A percentile compares a stretch with the other conserved stretches of the same genome.
These are phyloP conservation scores for Gelatoporia subvermispora DNA, from an alignment of 768 basidiomycete genomes.

Conservation along the genomic window DNA sequence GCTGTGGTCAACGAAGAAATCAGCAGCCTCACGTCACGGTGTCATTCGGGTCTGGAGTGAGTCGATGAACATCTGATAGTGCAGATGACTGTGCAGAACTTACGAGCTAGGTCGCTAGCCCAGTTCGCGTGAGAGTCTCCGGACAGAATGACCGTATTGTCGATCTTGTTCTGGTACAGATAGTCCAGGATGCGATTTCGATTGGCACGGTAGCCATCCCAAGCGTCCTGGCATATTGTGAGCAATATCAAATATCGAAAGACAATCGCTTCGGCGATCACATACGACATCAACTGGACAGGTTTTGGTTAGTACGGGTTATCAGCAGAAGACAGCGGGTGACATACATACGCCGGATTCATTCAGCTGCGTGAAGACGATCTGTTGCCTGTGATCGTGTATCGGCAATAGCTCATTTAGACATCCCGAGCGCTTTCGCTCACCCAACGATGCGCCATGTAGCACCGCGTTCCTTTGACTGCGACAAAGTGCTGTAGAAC, in stretches of 20 bases:
- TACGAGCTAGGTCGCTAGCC: slow-evolving; percentile 54
- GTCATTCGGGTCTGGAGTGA: slow-evolving; percentile 41
- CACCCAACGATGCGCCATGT: slow-evolving; percentile 53
- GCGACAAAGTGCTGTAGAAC: slow-evolving; percentile 42
- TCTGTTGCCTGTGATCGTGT: slow-evolving; percentile 39
- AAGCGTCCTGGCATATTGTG: slow-evolving; percentile 37
- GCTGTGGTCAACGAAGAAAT: background rate
- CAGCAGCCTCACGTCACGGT: slow-evolving; percentile 34
- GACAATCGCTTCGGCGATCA: background rate
- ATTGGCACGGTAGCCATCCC: slow-evolving; percentile 59
- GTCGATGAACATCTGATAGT: background rate
- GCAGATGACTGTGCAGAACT: slow-evolving; percentile 15
- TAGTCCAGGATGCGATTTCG: slow-evolving; percentile 46
- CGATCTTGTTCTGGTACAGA: slow-evolving; percentile 45
- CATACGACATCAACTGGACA: slow-evolving; percentile 26
- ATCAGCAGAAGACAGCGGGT: background rate
- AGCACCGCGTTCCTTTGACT: slow-evolving; percentile 43
- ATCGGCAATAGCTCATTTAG: background rate
- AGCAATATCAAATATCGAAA: background rate
- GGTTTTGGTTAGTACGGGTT: too few species aligned
- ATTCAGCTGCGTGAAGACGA: slow-evolving; percentile 48
- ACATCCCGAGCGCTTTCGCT: background rate
- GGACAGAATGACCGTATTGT: slow-evolving; percentile 53
- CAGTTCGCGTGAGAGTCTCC: slow-evolving; percentile 61
- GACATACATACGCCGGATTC: slow-evolving; percentile 32